Conservation (phyloP, 1,284 basidiomycete genomes). For the Anthracocystis panici-leucophaei region DNA sequence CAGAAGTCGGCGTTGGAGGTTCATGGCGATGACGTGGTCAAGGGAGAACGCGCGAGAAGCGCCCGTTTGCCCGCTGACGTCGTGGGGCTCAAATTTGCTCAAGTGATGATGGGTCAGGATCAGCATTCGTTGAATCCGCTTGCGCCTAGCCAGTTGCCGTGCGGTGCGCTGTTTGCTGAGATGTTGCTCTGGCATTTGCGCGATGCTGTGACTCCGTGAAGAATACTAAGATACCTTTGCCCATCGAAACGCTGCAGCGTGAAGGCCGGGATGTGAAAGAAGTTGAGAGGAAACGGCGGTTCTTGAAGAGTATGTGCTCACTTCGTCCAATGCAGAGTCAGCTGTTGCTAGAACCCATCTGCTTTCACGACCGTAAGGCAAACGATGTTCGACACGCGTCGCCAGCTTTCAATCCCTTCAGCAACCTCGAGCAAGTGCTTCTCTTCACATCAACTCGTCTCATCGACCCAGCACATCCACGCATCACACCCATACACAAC, state of each 20-base stretch:
- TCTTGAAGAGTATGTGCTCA: no score
- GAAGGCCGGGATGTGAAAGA: no score
- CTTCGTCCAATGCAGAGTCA: no score
- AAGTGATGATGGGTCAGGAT: conserved; percentile 60
- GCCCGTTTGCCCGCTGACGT: conserved; percentile 46
- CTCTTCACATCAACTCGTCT: no score
- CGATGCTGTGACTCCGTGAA: conserved; percentile 28
- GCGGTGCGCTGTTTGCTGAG: conserved; percentile 54
- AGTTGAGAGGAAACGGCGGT: no score
- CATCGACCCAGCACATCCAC: no score
- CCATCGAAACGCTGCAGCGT: no score
- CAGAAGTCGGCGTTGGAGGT: conserved; percentile 49
- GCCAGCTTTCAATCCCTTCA: no score
- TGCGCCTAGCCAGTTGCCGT: conserved; percentile 41
- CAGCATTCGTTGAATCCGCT: conserved; percentile 43
- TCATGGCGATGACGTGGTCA: conserved; percentile 54
- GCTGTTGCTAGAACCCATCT: no score
- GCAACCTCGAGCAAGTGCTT: no score
- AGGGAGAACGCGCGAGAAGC: conserved; percentile 44
- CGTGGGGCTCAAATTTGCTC: conserved; percentile 32
- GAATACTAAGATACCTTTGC: background rate
- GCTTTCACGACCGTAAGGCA: no score
- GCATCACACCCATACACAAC: background rate
- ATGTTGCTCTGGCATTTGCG: conserved; percentile 52
- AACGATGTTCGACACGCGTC: no score